phyloP scores from a whole-genome alignment of 345 rosid genomes.

The Iberis pinnata region DNA sequence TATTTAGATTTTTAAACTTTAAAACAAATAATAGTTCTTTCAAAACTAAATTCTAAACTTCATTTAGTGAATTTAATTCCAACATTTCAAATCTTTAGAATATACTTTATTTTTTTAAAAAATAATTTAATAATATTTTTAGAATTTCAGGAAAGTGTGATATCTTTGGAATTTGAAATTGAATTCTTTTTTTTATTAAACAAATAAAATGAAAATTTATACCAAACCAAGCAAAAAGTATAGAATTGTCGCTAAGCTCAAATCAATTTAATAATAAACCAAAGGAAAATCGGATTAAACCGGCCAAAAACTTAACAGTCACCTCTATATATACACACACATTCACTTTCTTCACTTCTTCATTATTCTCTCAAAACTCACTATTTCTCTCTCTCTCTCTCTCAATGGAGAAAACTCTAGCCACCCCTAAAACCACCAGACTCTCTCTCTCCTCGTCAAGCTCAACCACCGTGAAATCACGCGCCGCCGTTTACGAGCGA shows the following conservation, averaged over 20 bases:
- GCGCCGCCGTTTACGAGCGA: conserved; percentile 24
- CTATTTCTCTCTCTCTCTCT: conserved; percentile 5
- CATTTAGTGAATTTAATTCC: too few relatives aligned
- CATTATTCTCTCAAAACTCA: conserved; percentile 26
- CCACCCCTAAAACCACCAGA: conserved; percentile 12
- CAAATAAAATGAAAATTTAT: too few relatives aligned
- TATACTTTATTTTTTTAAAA: too few relatives aligned
- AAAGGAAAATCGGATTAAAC: conserved; percentile 5
- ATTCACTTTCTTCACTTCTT: conserved; percentile 20
- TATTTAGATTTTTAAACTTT: too few relatives aligned
- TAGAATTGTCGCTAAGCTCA: too few relatives aligned
- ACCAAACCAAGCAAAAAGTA: conserved; percentile 4
- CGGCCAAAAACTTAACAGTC: not conserved
- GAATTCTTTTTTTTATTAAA: too few relatives aligned
- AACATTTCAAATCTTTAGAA: too few relatives aligned
- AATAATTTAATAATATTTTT: too few relatives aligned
- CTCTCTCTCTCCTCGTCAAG: conserved; percentile 15
- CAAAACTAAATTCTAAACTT: too few relatives aligned
- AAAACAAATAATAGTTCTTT: too few relatives aligned
- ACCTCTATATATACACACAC: conserved; percentile 5
- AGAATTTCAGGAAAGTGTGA: too few relatives aligned
- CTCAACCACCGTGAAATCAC: conserved; percentile 22
- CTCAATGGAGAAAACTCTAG: conserved; percentile 33
- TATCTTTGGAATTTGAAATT: too few relatives aligned
- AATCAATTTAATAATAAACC: conserved; percentile 2